These are phyloP conservation scores for Tulasnella sp. DNA, from an alignment of 768 basidiomycete species.

Conservation along the genomic window DNA sequence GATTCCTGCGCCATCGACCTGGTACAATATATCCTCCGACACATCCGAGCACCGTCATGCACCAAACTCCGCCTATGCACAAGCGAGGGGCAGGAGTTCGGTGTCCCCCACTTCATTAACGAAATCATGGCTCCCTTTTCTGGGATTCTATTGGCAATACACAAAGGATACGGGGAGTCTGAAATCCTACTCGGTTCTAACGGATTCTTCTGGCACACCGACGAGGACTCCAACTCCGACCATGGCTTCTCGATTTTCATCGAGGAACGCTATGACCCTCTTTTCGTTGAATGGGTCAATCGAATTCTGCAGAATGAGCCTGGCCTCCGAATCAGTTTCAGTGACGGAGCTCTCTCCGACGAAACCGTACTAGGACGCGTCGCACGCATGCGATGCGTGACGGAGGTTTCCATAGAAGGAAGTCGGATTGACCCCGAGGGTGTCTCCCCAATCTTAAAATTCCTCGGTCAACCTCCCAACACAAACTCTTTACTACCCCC, in stretches of 20 bases:
- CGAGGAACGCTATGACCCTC: background rate
- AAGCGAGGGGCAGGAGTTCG: background rate
- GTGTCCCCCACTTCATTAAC: background rate
- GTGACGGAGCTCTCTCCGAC: background rate
- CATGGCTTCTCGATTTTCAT: background rate
- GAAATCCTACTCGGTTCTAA: background rate
- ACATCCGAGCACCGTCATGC: background rate
- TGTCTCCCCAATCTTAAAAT: background rate
- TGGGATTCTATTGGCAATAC: background rate
- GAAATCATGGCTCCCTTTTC: background rate
- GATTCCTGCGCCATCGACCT: background rate
- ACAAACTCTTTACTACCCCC: background rate
- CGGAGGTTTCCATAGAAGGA: background rate
- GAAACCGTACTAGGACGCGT: background rate
- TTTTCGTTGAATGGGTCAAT: background rate
- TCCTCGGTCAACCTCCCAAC: background rate
- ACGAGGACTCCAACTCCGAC: background rate
- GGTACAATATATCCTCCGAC: background rate
- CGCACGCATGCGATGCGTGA: background rate
- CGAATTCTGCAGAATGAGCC: background rate
- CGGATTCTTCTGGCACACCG: background rate
- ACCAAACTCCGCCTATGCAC: background rate
- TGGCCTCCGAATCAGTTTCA: background rate
- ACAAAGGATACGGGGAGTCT: background rate
- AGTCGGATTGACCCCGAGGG: background rate